Evolutionary conservation across 1,139 yeast species (phyloP).

Genomic region (Pichiaceae sp.): DNA sequence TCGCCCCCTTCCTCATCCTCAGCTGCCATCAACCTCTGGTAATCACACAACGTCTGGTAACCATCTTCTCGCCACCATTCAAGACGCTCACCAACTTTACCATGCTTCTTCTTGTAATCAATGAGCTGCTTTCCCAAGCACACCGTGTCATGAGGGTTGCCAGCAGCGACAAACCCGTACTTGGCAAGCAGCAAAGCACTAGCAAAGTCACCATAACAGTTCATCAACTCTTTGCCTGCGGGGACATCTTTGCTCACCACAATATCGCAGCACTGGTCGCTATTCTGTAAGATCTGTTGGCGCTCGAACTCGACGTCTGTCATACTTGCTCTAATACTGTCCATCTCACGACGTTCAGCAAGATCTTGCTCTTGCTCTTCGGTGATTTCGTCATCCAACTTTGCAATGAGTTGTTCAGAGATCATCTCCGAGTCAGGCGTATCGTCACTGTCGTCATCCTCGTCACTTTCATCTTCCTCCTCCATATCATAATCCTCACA

Average conservation of each 20-base stretch:
- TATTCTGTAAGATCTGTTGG: slow-evolving; percentile 19
- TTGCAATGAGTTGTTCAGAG: slow-evolving; percentile 12
- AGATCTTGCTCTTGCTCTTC: slow-evolving; percentile 22
- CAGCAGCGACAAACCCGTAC: slow-evolving; percentile 61
- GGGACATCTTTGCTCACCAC: slow-evolving; percentile 33
- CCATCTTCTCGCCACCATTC: slow-evolving; percentile 61
- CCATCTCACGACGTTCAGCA: slow-evolving; percentile 25
- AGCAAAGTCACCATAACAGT: slow-evolving; percentile 68
- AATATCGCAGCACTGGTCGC: slow-evolving; percentile 52
- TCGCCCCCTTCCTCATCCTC: slow-evolving; percentile 14
- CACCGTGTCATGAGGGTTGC: slow-evolving; percentile 51
- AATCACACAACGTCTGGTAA: slow-evolving; percentile 15
- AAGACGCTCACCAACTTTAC: slow-evolving; percentile 33
- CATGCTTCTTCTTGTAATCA: slow-evolving; percentile 6
- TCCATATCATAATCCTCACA: slow-evolving; percentile 22
- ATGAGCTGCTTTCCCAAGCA: slow-evolving; percentile 46
- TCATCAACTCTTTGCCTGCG: slow-evolving; percentile 55
- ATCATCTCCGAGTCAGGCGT: slow-evolving; percentile 23
- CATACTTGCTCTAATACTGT: slow-evolving; percentile 9
- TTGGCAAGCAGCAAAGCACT: slow-evolving; percentile 61
- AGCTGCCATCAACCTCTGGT: slow-evolving; percentile 5
- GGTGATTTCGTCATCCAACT: slow-evolving; percentile 24
- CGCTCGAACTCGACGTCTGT: slow-evolving; percentile 5
- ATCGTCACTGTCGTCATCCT: slow-evolving; percentile 19
- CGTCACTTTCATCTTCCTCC: slow-evolving; percentile 22